Evolutionary conservation across 139 green algal genomes (phyloP), one percentile per base, ranked within the genome.

Genomic region (Microglena sp.): DNA sequence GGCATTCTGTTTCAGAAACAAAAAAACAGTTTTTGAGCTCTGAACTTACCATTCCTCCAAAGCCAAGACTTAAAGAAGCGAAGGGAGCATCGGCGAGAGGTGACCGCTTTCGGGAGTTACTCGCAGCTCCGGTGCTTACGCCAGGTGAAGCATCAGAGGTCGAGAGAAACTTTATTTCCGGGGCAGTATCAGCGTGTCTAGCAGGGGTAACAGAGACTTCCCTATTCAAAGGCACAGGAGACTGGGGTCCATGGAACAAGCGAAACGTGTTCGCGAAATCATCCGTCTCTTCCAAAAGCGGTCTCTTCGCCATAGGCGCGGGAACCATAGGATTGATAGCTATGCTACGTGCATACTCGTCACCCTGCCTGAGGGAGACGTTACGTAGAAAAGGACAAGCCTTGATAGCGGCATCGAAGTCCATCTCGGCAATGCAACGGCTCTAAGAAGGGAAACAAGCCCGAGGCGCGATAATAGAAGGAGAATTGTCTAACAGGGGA

Each of bases 171-270:
- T 33, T 29, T 53, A 8, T 0, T 50, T 35, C 8, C 55, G 45
- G 0, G 34, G 50, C 5, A 35, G 5, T n/a, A n/a, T n/a, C n/a
- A n/a, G n/a, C n/a, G n/a, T n/a, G n/a, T n/a, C n/a, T n/a, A n/a
- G n/a, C n/a, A n/a, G n/a, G n/a, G n/a, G n/a, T n/a, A n/a, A n/a
- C n/a, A n/a, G n/a, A n/a, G n/a, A n/a, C n/a, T n/a, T n/a, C n/a
- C n/a, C n/a, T n/a, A n/a, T n/a, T n/a, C n/a, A n/a, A n/a, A n/a
- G n/a, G n/a, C n/a, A n/a, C n/a, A n/a, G n/a, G n/a, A n/a, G n/a
- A n/a, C n/a, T n/a, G 22, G 0, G 45, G 29, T 0, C 84, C 84
- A 56, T 90, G 84, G 55, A 88, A 90, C 6, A 86, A 35, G 2
- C 67, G n/a, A 62, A 87, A 78, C 1, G 66, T 81, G 33, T 27